A percentile compares a stretch with the other conserved stretches of the same genome.
These are phyloP conservation scores for Rubia tinctorum DNA, from an alignment of 305 asterid genomes.

Conservation along the genomic window DNA sequence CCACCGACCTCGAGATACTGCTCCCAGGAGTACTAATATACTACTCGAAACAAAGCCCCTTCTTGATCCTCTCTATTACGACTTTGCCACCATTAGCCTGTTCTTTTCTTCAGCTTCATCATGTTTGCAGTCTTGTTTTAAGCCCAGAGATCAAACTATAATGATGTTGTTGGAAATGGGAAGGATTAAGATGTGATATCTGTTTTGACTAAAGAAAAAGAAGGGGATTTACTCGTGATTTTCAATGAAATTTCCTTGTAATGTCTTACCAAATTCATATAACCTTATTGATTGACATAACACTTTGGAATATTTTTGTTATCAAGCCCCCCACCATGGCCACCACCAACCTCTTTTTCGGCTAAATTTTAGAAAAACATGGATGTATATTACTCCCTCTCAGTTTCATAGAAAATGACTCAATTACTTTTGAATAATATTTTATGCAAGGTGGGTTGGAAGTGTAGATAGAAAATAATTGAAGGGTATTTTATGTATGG, in stretches of 20 bases:
- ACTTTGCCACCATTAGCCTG: conserved; percentile 18
- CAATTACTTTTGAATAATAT: no score
- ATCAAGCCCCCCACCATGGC: background rate
- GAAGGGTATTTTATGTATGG: no score
- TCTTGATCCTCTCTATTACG: conserved; percentile 16
- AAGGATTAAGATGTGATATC: background rate
- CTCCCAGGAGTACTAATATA: background rate
- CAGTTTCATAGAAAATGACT: no score
- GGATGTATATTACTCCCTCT: no score
- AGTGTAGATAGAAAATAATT: no score
- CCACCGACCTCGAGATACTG: conserved; percentile 30
- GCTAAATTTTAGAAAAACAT: no score
- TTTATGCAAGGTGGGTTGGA: no score
- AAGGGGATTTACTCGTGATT: background rate
- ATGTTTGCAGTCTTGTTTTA: background rate
- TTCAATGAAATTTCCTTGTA: background rate
- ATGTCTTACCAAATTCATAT: conserved; percentile 23
- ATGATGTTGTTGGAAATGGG: background rate
- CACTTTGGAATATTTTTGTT: background rate
- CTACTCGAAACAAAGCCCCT: conserved; percentile 19
- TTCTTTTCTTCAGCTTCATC: background rate
- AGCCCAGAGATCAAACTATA: background rate
- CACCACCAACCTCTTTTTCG: background rate
- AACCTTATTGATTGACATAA: conserved; percentile 8
- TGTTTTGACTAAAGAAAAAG: background rate